Conservation (phyloP, 2,329 filamentous ascomycete genomes). For the Neurospora sp. region DNA sequence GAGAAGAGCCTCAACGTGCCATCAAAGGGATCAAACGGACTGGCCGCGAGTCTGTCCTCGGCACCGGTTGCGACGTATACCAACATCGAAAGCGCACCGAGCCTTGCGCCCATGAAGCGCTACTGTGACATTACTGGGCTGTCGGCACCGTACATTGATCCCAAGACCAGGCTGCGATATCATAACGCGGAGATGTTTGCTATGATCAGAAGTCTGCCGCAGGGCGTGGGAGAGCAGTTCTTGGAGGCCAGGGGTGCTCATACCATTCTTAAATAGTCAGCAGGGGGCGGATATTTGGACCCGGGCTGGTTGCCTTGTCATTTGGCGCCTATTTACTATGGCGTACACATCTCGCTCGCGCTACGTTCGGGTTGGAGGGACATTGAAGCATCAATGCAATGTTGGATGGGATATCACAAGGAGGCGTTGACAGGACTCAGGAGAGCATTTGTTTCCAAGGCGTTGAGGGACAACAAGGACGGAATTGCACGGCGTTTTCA, state of each 20-base stretch:
- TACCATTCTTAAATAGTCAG: slow-evolving; percentile 73
- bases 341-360: not conserved
- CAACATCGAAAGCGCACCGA: slow-evolving; percentile 86
- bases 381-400: not conserved
- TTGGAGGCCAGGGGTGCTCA: slow-evolving; percentile 85
- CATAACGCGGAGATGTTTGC: slow-evolving; percentile 88
- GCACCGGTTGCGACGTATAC: slow-evolving; percentile 80
- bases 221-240: slow-evolving; percentile 77
- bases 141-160: slow-evolving; percentile 84
- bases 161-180: slow-evolving; percentile 88
- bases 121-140: slow-evolving; percentile 96
- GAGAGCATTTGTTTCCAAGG: not conserved
- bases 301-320: not conserved
- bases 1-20: slow-evolving; percentile 56
- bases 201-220: slow-evolving; percentile 68
- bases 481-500: not conserved
- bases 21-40: slow-evolving; percentile 18
- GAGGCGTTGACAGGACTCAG: not conserved
- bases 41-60: slow-evolving; percentile 27
- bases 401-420: not conserved
- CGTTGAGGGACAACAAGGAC: not conserved
- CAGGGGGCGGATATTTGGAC: slow-evolving; percentile 1
- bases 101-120: slow-evolving; percentile 69
- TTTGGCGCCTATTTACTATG: not conserved
- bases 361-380: not conserved